Evolutionary conservation across 2,329 filamentous ascomycete species (phyloP).

Genomic region (Botrytis tulipae): DNA sequence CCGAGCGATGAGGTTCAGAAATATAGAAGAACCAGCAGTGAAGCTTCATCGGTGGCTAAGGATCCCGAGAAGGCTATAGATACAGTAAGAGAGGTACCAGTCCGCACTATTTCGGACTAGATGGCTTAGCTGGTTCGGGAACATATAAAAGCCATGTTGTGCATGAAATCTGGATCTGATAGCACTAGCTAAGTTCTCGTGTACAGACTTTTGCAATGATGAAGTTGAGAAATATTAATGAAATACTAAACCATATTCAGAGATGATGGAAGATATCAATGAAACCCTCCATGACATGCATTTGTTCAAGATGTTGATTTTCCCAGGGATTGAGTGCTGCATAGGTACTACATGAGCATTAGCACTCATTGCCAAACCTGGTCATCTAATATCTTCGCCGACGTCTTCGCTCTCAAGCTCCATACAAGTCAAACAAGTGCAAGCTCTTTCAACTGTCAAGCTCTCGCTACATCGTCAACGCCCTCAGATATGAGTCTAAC

Average conservation of each 20-base stretch:
- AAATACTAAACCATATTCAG: background rate
- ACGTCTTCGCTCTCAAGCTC: background rate
- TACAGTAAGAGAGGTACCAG: conserved; percentile 18
- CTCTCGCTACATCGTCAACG: background rate
- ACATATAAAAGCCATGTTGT: background rate
- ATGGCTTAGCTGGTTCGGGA: background rate
- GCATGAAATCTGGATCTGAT: background rate
- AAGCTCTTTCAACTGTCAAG: background rate
- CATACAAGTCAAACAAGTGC: background rate
- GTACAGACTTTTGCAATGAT: background rate
- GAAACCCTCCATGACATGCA: background rate
- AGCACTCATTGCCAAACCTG: background rate
- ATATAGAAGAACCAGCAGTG: background rate
- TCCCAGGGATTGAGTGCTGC: background rate
- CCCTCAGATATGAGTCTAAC: background rate
- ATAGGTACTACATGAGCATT: background rate
- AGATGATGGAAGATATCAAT: background rate
- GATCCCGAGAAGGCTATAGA: conserved; percentile 15
- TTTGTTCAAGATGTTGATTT: background rate
- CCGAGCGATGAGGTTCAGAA: background rate
- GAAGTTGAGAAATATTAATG: background rate
- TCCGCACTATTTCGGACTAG: conserved; percentile 23
- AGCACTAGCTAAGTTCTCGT: background rate
- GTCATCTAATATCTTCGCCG: background rate
- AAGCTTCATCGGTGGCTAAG: conserved; percentile 13